Percentiles rank a stretch among this genome's conserved stretches.
Conservation (phyloP, 495 filamentous ascomycete genomes). For the Thermothielavioides terrestris region DNA sequence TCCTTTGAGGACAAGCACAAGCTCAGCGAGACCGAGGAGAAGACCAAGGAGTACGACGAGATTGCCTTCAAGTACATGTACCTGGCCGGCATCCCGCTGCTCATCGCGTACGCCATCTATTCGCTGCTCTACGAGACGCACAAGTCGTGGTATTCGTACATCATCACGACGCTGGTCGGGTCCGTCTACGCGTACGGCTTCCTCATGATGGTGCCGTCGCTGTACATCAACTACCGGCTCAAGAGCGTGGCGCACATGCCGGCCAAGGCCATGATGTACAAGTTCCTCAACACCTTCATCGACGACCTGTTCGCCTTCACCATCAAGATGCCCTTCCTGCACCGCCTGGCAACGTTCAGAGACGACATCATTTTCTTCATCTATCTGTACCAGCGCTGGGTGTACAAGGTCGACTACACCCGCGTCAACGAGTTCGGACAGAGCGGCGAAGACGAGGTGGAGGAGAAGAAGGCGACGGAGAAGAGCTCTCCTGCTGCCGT, state of each 20-base stretch:
- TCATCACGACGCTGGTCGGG: slow-evolving; percentile 83
- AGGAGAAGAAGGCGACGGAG: slow-evolving; percentile 40
- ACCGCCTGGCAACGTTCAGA: slow-evolving; percentile 85
- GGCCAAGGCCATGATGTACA: slow-evolving; percentile 90
- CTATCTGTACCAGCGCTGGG: slow-evolving; percentile 91
- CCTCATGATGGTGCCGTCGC: slow-evolving; percentile 95
- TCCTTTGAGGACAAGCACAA: slow-evolving; percentile 95
- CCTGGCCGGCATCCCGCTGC: slow-evolving; percentile 76
- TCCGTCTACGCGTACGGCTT: slow-evolving; percentile 98
- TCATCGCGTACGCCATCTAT: slow-evolving; percentile 83
- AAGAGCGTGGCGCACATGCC: slow-evolving; percentile 98
- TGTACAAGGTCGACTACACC: slow-evolving; percentile 86
- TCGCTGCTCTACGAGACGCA: slow-evolving; percentile 87
- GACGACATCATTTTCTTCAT: slow-evolving; percentile 98
- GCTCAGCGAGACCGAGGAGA: slow-evolving; percentile 87
- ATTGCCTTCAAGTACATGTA: slow-evolving; percentile 98
- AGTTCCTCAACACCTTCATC: slow-evolving; percentile 75
- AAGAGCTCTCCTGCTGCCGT: slow-evolving; percentile 10
- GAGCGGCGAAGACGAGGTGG: slow-evolving; percentile 75
- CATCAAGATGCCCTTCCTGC: slow-evolving; percentile 96
- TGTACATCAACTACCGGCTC: slow-evolving; percentile 98
- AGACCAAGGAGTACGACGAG: slow-evolving; percentile 96
- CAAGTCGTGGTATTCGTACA: slow-evolving; percentile 95
- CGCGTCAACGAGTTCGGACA: slow-evolving; percentile 97
- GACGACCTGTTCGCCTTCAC: slow-evolving; percentile 85